Base-by-base conservation (phyloP, 2,329 filamentous ascomycete genomes). In the Exophiala bonariae region DNA sequence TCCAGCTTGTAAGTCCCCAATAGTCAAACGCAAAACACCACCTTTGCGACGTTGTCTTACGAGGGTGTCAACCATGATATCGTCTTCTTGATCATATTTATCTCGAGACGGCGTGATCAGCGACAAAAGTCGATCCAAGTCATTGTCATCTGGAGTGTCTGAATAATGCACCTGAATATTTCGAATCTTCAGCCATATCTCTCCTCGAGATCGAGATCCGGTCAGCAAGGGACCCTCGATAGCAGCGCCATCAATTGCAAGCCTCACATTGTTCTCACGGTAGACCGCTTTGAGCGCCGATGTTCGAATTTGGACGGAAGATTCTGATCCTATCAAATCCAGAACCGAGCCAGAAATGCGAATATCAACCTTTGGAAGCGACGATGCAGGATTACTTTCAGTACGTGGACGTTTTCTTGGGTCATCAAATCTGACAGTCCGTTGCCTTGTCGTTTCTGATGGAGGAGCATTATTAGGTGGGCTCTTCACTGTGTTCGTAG, bases 41-140 rank as follows among this genome's bases (percentile, higher is more conserved):
- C 92, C 93, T 66, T 96, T 92, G 43, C 85, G 80, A 50, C 93
- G 78, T 65, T 99, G 93, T 17, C 88, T 80, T 11, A 97, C 71
- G 1, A 99, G 75, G 0, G 89, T 96, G 59, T 97, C 92, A 17
- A 99, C 81, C 76, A 99, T 84, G 50, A 99, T 95, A 60, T 97
- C 92, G 59, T 96, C 89, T 50, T 95, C 87, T 37, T 84, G 82
- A 51, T 92, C 85, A 59, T 93, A 96, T 54, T 91, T 89, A 65
- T 93, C 83, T 55, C 90, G 93, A 0, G 91, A 96, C 0, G 93
- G 95, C 5, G 87, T 95, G 45, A 99, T 87, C 41, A 99, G 77
- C 42, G 87, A 85, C 0, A 99, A 72, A 1, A 99, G 76, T 26
- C 85, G 81, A 60, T 91, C 86, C 0, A 99, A 75, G 64, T 99